A percentile compares a stretch with the other conserved stretches of the same genome.
phyloP scores from a whole-genome alignment of 2,329 filamentous ascomycete genomes.

The Beauveria asiatica region DNA sequence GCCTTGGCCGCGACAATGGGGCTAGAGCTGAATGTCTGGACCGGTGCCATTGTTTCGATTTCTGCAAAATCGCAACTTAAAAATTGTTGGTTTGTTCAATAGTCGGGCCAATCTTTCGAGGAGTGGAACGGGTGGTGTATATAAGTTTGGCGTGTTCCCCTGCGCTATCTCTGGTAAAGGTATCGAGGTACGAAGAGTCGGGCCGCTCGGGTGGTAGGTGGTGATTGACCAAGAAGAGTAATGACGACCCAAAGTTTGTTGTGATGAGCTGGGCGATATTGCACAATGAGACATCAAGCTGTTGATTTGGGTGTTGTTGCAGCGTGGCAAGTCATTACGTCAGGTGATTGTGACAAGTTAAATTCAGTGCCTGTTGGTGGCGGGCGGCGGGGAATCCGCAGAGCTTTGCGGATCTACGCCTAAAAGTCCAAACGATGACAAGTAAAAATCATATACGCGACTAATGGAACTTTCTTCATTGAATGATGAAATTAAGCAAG shows the following conservation, averaged over 20 bases:
- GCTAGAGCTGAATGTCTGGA: slow-evolving; percentile 50
- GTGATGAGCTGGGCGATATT: neutral
- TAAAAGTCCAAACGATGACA: no score
- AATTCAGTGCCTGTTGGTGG: neutral
- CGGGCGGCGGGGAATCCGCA: neutral
- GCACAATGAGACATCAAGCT: slow-evolving; percentile 15
- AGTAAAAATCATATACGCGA: neutral
- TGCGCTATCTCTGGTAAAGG: no score
- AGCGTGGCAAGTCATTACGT: slow-evolving; percentile 10
- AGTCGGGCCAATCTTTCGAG: no score
- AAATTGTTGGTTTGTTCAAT: no score
- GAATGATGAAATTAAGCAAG: no score
- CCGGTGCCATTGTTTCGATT: slow-evolving; percentile 44
- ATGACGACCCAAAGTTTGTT: no score
- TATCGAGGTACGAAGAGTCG: no score
- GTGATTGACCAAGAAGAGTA: no score
- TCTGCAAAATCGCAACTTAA: neutral
- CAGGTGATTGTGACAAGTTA: slow-evolving; percentile 3
- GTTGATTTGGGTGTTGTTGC: neutral
- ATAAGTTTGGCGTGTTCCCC: no score
- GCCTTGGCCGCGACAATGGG: slow-evolving; percentile 51
- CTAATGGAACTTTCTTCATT: neutral
- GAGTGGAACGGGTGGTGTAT: no score
- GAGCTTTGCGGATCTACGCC: neutral
- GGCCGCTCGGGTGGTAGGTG: no score